phyloP scores from a whole-genome alignment of 192 early-diverging fungal species.

The Coemansia sp. region DNA sequence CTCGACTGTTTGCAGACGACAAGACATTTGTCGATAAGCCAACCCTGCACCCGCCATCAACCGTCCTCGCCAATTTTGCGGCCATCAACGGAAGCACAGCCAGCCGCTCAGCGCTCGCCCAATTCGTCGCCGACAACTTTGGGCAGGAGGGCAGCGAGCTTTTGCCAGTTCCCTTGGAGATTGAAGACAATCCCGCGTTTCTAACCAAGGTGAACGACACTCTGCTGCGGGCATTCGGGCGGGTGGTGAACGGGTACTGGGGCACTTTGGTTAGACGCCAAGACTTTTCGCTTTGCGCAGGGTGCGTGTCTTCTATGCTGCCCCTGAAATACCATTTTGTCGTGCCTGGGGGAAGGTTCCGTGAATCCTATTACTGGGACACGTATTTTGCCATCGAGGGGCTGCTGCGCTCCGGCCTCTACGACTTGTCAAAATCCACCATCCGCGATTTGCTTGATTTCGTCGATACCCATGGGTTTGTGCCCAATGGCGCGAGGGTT shows the following conservation, averaged over 20 bases:
- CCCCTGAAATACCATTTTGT: slow-evolving; percentile 60
- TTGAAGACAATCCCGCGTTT: too few relatives aligned
- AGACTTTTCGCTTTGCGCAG: slow-evolving; percentile 54
- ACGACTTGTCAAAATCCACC: slow-evolving; percentile 48
- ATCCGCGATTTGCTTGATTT: slow-evolving; percentile 63
- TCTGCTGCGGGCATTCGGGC: slow-evolving; percentile 51
- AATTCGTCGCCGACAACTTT: slow-evolving; percentile 62
- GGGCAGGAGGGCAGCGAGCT: slow-evolving; percentile 55
- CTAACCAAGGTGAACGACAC: slow-evolving; percentile 47
- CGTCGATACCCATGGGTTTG: slow-evolving; percentile 62
- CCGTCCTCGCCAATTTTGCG: slow-evolving; percentile 56
- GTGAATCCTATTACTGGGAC: slow-evolving; percentile 78
- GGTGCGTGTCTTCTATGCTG: slow-evolving; percentile 59
- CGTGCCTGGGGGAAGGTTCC: slow-evolving; percentile 69
- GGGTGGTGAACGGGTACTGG: slow-evolving; percentile 59
- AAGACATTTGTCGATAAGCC: slow-evolving; percentile 77
- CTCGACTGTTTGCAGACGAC: slow-evolving; percentile 60
- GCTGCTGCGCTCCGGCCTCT: slow-evolving; percentile 56
- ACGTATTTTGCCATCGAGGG: slow-evolving; percentile 67
- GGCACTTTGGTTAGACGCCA: slow-evolving; percentile 56
- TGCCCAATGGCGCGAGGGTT: slow-evolving; percentile 72
- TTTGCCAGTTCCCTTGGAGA: slow-evolving; percentile 30
- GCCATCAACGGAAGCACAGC: slow-evolving; percentile 44
- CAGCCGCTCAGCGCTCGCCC: slow-evolving; percentile 22
- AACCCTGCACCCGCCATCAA: slow-evolving; percentile 55